Evolutionary conservation across 495 filamentous ascomycete species (phyloP), one percentile per base, ranked within the genome.

Genomic region (Tetracladium marchalianum): DNA sequence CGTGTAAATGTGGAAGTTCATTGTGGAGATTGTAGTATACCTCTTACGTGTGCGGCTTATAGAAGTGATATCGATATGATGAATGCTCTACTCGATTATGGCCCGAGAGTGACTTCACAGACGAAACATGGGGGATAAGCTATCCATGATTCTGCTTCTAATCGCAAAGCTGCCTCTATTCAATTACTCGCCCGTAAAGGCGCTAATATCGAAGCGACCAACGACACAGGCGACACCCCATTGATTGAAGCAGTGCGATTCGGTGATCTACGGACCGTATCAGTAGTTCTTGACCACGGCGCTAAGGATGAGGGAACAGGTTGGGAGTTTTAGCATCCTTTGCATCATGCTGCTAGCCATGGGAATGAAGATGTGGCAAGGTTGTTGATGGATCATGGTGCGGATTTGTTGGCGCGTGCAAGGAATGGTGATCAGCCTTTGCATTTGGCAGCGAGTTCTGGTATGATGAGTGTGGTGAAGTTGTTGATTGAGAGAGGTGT

Each of bases 401-500:
- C 35, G 6, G 43, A 46, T 19, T 11, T 24, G 1, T 15, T 27
- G 5, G 12, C 16, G 5, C 5, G 11, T 22, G 18, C 9, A 5
- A 24, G 17, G 7, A 13, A 37, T 35, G 15, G 31, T 15, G 5
- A 13, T 9, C 36, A 9, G 4, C 27, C 35, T 11, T 18, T 46
- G 9, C 16, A 46, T 18, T 2, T 11, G 2, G 43, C 43, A 12
- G 36, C 43, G 11, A 8, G 10, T 10, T 11, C 11, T 5, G 43
- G 43, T 2, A 32, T 37, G n/a, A 11, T 10, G n/a, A 34, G 37
- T 15, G 34, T 50, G 13, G 37, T 48, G 13, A 12, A 19, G 27
- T 16, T 52, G n/a, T 27, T 52, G n/a, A 9, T 52, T 24, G 36
- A 35, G 15, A 37, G 48, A 15, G 50, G 37, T 1, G 38, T 31